Evolutionary conservation across 805 yeast species (phyloP).

Genomic region (Zygoascus biomembranicola): DNA sequence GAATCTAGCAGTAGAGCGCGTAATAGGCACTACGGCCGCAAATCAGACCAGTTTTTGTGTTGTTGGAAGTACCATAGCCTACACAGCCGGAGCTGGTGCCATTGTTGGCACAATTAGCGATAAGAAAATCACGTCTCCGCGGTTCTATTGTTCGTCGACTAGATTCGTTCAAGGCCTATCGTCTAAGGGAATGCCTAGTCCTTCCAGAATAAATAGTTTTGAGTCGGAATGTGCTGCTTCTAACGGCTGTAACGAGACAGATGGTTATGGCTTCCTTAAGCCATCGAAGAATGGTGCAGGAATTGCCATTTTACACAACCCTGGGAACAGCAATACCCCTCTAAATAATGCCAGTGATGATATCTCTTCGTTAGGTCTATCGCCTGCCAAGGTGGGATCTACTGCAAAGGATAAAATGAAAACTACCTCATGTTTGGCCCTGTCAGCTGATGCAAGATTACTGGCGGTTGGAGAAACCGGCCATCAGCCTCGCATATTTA

Average conservation of each 20-base stretch:
- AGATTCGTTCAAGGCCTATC: constrained; percentile 9
- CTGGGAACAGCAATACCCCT: not conserved
- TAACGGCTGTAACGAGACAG: not conserved
- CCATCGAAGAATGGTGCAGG: not conserved
- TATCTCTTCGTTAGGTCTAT: not conserved
- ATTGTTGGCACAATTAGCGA: constrained; percentile 10
- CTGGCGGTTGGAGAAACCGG: constrained; percentile 69
- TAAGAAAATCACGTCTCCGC: constrained; percentile 4
- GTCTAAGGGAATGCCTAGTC: constrained; percentile 2
- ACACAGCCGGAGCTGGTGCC: constrained; percentile 26
- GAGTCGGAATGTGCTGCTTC: not conserved
- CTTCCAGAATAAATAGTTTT: not conserved
- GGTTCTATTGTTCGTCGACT: constrained; percentile 14
- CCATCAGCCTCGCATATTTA: constrained; percentile 53
- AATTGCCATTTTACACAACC: not conserved
- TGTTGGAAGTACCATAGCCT: constrained; percentile 15
- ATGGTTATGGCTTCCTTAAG: not conserved
- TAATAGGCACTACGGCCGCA: constrained; percentile 20
- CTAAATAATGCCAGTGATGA: not conserved
- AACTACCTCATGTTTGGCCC: constrained; percentile 47
- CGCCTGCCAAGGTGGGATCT: constrained; percentile 2
- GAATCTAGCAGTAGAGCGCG: not conserved
- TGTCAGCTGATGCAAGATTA: constrained; percentile 45
- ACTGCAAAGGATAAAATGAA: constrained; percentile 34
- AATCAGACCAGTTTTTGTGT: constrained; percentile 10